Percentiles rank a stretch among this genome's conserved stretches.
phyloP scores from a whole-genome alignment of 2,329 filamentous ascomycete species.

The Metarhizium robertsii region DNA sequence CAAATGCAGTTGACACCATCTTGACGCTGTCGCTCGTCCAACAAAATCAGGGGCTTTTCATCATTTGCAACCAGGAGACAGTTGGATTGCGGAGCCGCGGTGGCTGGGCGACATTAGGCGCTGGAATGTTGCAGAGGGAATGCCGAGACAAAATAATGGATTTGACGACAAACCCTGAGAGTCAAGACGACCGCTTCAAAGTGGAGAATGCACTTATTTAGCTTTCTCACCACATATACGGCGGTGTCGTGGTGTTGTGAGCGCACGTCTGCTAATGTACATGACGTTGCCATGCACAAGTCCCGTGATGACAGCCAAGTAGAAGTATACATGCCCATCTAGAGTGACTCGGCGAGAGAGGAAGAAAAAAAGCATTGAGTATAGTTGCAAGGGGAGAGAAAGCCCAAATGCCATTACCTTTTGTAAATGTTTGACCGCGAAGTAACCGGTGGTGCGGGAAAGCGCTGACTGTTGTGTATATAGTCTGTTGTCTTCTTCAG shows the following conservation, averaged over 20 bases:
- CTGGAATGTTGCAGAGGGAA: constrained; percentile 1
- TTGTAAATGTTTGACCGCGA: background rate
- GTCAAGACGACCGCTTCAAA: background rate
- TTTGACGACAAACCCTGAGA: background rate
- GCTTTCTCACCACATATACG: too few relatives aligned
- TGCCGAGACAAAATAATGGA: background rate
- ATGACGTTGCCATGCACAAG: background rate
- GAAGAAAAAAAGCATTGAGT: too few relatives aligned
- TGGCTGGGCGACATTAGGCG: background rate
- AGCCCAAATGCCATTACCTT: background rate
- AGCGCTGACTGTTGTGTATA: background rate
- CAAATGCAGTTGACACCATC: background rate
- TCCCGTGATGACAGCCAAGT: background rate
- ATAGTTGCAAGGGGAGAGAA: background rate
- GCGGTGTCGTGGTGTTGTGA: background rate
- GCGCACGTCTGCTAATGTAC: background rate
- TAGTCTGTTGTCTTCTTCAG: constrained; percentile 9
- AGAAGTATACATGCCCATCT: background rate
- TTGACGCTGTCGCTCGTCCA: background rate
- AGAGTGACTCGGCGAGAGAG: too few relatives aligned
- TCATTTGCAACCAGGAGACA: background rate
- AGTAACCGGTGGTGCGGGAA: background rate
- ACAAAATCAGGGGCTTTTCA: background rate
- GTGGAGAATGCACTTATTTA: too few relatives aligned
- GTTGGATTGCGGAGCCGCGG: constrained; percentile 2